These are phyloP conservation scores for Warburgia ugandensis DNA, from an alignment of 164 flowering plant genomes.

Conservation along the genomic window DNA sequence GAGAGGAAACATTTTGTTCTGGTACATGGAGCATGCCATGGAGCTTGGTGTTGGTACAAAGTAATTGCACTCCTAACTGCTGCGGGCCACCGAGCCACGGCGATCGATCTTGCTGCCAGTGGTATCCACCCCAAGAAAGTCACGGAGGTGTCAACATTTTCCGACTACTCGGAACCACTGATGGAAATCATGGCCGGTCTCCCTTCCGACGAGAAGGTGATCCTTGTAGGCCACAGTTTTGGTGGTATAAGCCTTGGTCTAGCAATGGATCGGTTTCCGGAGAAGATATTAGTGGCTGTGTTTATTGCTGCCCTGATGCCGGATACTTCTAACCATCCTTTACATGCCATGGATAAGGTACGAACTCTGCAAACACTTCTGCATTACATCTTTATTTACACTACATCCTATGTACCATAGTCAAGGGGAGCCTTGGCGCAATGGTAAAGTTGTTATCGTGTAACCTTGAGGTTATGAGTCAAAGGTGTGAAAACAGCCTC, in stretches of 20 bases:
- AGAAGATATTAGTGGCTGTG: slow-evolving; percentile 27
- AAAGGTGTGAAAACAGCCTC: no score
- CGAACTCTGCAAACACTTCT: neutral
- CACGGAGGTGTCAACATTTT: slow-evolving; percentile 10
- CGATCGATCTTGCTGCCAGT: slow-evolving; percentile 33
- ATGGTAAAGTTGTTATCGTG: no score
- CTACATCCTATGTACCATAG: no score
- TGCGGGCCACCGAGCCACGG: slow-evolving; percentile 36
- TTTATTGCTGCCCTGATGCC: slow-evolving; percentile 38
- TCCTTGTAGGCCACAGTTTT: slow-evolving; percentile 38
- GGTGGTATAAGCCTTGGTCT: slow-evolving; percentile 27
- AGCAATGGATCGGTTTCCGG: slow-evolving; percentile 36
- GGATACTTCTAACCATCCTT: slow-evolving; percentile 13
- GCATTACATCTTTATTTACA: neutral
- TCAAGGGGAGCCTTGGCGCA: no score
- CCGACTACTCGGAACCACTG: slow-evolving; percentile 35
- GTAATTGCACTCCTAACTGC: slow-evolving; percentile 27
- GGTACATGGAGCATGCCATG: slow-evolving; percentile 52
- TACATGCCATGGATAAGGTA: slow-evolving; percentile 25
- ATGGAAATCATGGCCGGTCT: slow-evolving; percentile 24
- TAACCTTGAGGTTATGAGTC: no score
- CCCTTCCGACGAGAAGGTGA: slow-evolving; percentile 21
- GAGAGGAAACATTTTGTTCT: slow-evolving; percentile 39
- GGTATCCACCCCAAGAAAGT: slow-evolving; percentile 21
- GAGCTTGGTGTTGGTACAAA: slow-evolving; percentile 67